Base-by-base conservation (phyloP, 768 basidiomycete genomes). In the Pleurotus pulmonarius region DNA sequence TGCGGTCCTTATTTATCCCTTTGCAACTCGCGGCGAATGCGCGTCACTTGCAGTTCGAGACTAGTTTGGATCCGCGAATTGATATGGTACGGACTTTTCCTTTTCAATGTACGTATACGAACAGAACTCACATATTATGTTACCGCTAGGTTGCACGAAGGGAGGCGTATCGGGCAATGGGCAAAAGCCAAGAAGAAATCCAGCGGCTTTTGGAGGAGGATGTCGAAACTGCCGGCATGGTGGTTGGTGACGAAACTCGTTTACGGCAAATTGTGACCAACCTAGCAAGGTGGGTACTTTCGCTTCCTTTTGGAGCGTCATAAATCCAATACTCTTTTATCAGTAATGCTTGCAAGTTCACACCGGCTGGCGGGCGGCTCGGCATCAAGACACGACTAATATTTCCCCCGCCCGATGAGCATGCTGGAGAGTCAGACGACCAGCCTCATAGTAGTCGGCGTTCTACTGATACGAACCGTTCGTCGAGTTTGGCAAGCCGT, bases 161-260 rank as follows among this genome's bases (percentile, higher is more conserved):
- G 34, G 80, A 81, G 6, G 67, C 75, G 44, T 75, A 73, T 62
- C 70, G 74, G 55, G 77, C 74, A 20, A 63, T 70, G 59, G 79
- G 80, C n/a, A 70, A 77, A 44, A 64, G 62, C 16, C 62, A 65
- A 20, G 72, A 70, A 13, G 64, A 56, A 11, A 72, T 76, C 38
- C 58, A 61, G 22, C 60, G 60, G 34, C 64, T 60, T 9, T 25
- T 78, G 38, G 57, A 52, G 15, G 69, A 73, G 26, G 64, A 64
- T 18, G 65, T 64, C 11, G 73, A 71, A 46, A 73, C 77, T 40
- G 11, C 51, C 48, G 83, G 81, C 1, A 70, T 80, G 56, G 86
- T 90, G 40, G 79, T 87, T 12, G 87, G 87, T 20, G 86, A 90
- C 60, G 86, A 87, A 63, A 85, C 83, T 60, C 77, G 87, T 8